These are phyloP conservation scores for Nothopassalora personata DNA, from an alignment of 2,329 filamentous ascomycete genomes.

Conservation along the genomic window DNA sequence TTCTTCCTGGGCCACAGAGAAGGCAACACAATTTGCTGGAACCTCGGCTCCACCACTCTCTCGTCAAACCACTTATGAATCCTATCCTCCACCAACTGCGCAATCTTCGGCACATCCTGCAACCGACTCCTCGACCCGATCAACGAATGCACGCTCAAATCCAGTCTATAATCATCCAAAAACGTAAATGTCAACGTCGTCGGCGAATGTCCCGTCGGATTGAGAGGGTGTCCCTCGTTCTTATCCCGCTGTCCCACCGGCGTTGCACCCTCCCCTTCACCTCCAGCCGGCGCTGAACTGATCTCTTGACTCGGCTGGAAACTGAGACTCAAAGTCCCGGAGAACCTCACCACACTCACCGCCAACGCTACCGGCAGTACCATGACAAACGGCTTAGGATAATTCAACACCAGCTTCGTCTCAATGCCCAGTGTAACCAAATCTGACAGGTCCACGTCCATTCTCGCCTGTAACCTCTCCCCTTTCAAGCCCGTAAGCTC, in stretches of 20 bases:
- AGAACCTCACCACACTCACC: slow-evolving; percentile 89
- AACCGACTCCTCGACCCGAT: slow-evolving; percentile 73
- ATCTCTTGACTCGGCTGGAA: slow-evolving; percentile 65
- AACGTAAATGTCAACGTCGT: slow-evolving; percentile 96
- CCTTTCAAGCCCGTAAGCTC: slow-evolving; percentile 44
- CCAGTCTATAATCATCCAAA: slow-evolving; percentile 77
- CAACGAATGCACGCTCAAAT: slow-evolving; percentile 74
- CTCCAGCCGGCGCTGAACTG: slow-evolving; percentile 30
- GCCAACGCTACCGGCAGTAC: slow-evolving; percentile 87
- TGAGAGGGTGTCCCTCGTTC: slow-evolving; percentile 32
- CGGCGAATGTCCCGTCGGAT: slow-evolving; percentile 40
- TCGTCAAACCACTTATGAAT: slow-evolving; percentile 86
- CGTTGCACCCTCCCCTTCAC: slow-evolving; percentile 18
- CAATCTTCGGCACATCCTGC: slow-evolving; percentile 84
- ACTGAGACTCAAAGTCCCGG: slow-evolving; percentile 86
- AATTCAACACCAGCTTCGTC: slow-evolving; percentile 90
- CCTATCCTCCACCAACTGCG: slow-evolving; percentile 72
- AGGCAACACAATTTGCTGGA: slow-evolving; percentile 79
- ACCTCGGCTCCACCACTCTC: slow-evolving; percentile 75
- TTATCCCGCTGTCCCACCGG: slow-evolving; percentile 22
- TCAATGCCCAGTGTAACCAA: slow-evolving; percentile 92
- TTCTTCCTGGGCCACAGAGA: slow-evolving; percentile 79
- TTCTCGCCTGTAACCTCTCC: slow-evolving; percentile 80
- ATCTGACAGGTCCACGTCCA: slow-evolving; percentile 96
- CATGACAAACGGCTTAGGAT: slow-evolving; percentile 81